Conservation (phyloP, 169 alveolate species). For the Blepharisma undulans region DNA sequence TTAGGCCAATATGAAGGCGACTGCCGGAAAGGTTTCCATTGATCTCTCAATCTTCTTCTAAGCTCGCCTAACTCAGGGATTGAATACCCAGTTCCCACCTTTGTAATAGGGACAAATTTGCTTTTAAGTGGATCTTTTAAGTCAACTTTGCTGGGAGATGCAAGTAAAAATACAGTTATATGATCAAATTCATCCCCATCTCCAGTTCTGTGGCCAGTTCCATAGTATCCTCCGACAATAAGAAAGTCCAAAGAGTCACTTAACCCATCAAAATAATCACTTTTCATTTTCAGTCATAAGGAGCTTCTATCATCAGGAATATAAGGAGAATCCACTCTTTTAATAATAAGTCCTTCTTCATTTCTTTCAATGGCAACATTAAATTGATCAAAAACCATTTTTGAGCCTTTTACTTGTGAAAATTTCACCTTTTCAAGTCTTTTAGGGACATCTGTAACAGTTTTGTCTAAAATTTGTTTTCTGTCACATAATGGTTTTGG, state of each 20-base stretch:
- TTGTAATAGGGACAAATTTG: constrained; percentile 67
- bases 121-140: constrained; percentile 56
- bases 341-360: constrained; percentile 82
- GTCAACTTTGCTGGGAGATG: constrained; percentile 59
- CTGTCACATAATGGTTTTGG: constrained; percentile 69
- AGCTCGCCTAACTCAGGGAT: constrained; percentile 55
- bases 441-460: constrained; percentile 56
- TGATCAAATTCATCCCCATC: constrained; percentile 69
- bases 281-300: constrained; percentile 76
- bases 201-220: constrained; percentile 53
- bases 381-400: constrained; percentile 68
- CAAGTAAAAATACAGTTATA: constrained; percentile 71
- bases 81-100: constrained; percentile 78
- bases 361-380: constrained; percentile 62
- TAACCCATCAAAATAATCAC: constrained; percentile 74
- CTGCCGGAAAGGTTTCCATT: constrained; percentile 65
- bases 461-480: constrained; percentile 59
- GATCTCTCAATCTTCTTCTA: constrained; percentile 60
- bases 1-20: constrained; percentile 67
- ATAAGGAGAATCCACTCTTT: constrained; percentile 62
- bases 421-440: constrained; percentile 64
- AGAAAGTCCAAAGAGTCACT: constrained; percentile 78
- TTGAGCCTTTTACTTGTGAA: constrained; percentile 51
- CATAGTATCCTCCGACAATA: constrained; percentile 77
- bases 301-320: constrained; percentile 74